A percentile compares a stretch with the other conserved stretches of the same genome.
Evolutionary conservation across 2,329 filamentous ascomycete genomes (phyloP).

Genomic region (Geoglossum cookeanum): DNA sequence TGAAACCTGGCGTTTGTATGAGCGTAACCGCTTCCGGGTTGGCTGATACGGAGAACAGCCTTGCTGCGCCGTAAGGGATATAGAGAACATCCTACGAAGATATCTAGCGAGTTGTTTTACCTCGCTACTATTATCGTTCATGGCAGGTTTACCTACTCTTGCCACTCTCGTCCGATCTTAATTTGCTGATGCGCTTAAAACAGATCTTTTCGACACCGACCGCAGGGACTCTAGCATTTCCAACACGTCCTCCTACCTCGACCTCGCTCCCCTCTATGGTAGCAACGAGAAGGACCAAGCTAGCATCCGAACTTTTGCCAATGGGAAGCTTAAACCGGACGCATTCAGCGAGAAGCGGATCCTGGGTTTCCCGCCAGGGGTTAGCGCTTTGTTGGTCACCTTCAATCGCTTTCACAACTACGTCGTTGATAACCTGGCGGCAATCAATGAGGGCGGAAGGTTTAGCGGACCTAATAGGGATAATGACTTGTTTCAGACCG

Average conservation of each 20-base stretch:
- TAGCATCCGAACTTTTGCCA: conserved; percentile 40
- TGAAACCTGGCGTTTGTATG: neutral
- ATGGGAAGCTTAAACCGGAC: conserved; percentile 51
- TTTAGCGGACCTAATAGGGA: conserved; percentile 63
- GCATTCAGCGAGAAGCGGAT: conserved; percentile 48
- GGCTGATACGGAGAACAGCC: neutral
- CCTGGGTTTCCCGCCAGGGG: conserved; percentile 46
- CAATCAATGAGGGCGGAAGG: conserved; percentile 73
- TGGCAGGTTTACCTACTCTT: conserved; percentile 15
- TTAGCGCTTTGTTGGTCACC: conserved; percentile 45
- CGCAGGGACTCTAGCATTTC: conserved; percentile 42
- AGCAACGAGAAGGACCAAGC: conserved; percentile 48
- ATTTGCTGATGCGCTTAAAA: neutral
- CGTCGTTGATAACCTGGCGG: conserved; percentile 55
- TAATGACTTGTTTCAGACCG: conserved; percentile 63
- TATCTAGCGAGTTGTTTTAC: conserved; percentile 59
- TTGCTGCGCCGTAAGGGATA: conserved; percentile 44
- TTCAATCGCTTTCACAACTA: conserved; percentile 73
- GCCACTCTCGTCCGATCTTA: neutral
- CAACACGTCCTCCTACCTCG: conserved; percentile 54
- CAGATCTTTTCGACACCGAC: conserved; percentile 45
- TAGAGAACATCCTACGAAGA: conserved; percentile 46
- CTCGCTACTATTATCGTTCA: conserved; percentile 49
- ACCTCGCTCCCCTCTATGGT: conserved; percentile 55
- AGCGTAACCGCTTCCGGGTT: neutral